phyloP scores from a whole-genome alignment of 139 green algal genomes.

The Micromonas commoda region DNA sequence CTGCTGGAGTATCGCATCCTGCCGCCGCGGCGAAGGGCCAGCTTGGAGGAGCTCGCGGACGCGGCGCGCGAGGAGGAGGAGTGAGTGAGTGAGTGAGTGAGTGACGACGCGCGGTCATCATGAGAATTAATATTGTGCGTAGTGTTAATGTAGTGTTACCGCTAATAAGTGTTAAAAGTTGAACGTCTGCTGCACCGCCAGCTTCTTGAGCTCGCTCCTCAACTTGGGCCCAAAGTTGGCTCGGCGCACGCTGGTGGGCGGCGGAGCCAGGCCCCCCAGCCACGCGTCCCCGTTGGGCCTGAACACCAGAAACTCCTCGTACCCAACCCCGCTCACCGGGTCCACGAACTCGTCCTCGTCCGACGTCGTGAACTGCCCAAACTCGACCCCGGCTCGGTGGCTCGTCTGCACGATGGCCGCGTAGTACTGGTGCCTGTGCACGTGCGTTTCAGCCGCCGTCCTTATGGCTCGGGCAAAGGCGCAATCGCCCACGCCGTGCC shows the following conservation, averaged over 20 bases:
- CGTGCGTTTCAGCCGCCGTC: not conserved
- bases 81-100: not conserved
- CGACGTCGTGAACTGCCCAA: not conserved
- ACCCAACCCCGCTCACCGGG: not conserved
- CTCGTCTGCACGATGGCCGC: not conserved
- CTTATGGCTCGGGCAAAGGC: not conserved
- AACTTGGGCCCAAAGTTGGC: not conserved
- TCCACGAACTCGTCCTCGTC: not conserved
- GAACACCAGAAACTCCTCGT: not conserved
- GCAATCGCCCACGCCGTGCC: not conserved
- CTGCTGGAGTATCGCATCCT: conserved; percentile 7
- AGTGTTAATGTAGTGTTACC: too few species aligned
- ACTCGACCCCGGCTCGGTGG: not conserved
- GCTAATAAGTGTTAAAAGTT: too few species aligned
- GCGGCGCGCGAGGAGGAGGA: not conserved
- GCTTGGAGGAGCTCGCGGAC: not conserved
- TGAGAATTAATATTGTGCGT: too few species aligned
- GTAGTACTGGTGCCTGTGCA: not conserved
- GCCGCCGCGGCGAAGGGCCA: not conserved
- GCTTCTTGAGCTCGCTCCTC: not conserved
- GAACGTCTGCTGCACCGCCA: not conserved
- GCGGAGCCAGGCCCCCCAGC: not conserved
- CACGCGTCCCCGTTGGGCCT: not conserved
- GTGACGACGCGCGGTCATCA: too few species aligned
- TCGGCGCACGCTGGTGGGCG: not conserved